These are phyloP conservation scores for Cenchrus fungigraminus DNA, from an alignment of 176 grass and related monocot species.

Conservation along the genomic window DNA sequence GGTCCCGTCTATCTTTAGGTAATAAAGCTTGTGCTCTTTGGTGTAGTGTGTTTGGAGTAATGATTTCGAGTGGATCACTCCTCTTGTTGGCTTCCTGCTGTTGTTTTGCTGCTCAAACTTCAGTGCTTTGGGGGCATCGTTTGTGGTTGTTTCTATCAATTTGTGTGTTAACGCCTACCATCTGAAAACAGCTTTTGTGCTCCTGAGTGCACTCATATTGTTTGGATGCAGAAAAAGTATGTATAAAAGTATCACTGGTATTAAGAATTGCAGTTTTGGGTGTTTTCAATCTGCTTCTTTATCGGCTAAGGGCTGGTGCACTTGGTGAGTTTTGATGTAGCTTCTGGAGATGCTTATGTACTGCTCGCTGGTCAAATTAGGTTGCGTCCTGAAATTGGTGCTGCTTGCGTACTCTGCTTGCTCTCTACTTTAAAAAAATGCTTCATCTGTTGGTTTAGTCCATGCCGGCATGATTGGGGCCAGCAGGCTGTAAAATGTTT, in stretches of 20 bases:
- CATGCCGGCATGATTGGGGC: not conserved
- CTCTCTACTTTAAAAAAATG: not conserved
- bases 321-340: not conserved
- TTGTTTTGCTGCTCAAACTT: slow-evolving; percentile 34
- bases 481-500: slow-evolving; percentile 15
- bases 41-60: slow-evolving; percentile 22
- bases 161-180: slow-evolving; percentile 13
- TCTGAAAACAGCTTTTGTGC: not conserved
- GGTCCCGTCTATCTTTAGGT: slow-evolving; percentile 15
- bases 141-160: slow-evolving; percentile 4
- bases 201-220: not conserved
- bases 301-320: not conserved
- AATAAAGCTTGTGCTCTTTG: slow-evolving; percentile 20
- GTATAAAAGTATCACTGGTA: not conserved
- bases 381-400: slow-evolving; percentile 23
- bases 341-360: slow-evolving; percentile 25
- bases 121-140: slow-evolving; percentile 30
- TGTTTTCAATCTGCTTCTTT: not conserved
- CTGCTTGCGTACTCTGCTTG: slow-evolving; percentile 15
- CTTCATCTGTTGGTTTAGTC: slow-evolving; percentile 21
- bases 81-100: slow-evolving; percentile 38
- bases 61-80: slow-evolving; percentile 25
- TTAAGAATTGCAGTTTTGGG: not conserved
- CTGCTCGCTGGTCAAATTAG: slow-evolving; percentile 25
- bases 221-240: not conserved